Base-by-base conservation (phyloP, 345 rosid genomes). In the Isatis tinctoria region DNA sequence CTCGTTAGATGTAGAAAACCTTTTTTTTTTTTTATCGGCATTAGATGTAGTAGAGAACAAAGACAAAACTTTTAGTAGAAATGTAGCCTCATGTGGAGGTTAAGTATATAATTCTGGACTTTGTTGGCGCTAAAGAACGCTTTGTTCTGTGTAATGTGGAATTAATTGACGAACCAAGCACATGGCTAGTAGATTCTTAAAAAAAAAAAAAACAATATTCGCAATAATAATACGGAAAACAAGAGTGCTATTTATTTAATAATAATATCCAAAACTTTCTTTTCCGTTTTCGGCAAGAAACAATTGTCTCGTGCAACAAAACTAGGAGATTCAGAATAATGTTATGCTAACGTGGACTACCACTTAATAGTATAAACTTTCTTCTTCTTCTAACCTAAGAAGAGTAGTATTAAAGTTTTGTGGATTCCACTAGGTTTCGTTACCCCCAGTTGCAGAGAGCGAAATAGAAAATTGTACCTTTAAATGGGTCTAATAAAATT, bases 241-340 rank as follows among this genome's bases (percentile, higher is more conserved):
- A 62, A 52, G 12, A 53, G 16, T 44, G 14, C 0, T 10, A 44
- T 12, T 57, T 10, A 44, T 12, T 57, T 24, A 1, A 24, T 17
- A 37, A 37, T 57, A 4, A 33, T 17, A 48, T 67, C 20, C 10
- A 51, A 64, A 53, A 27, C 22, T 49, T 48, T 39, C 0, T 1
- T 59, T 68, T 60, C 69, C 74, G n/a, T 51, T 75, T 68, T 14
- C 10, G 74, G 74, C 20, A 68, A 51, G 48, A 51, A 47, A 59
- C 72, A 33, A 44, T 24, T 58, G 51, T 43, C 53, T 43, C 70
- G 27, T 43, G 45, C 35, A 18, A 39, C 13, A 20, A 44, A 43
- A 35, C 45, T 33, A 59, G 37, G 74, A 70, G 58, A 61, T 10
- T 62, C 17, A 28, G 17, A 63, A 52, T 61, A 27, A 63, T 39